Percentiles rank a stretch among this genome's conserved stretches.
Conservation (phyloP, 2,329 filamentous ascomycete genomes). For the Pseudogymnoascus sp. region DNA sequence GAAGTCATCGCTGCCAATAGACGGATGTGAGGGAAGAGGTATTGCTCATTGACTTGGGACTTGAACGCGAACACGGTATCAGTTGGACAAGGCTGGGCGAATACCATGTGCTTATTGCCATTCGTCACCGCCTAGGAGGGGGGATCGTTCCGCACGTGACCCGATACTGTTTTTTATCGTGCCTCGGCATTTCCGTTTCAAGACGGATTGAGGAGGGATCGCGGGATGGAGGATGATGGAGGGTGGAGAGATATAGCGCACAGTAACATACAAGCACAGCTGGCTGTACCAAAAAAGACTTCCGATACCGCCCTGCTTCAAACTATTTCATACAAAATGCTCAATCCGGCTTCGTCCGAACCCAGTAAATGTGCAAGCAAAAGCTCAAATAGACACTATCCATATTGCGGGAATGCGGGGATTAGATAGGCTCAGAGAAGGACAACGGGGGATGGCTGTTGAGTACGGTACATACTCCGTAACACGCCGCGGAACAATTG, state of each 20-base stretch:
- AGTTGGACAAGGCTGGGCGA: not conserved
- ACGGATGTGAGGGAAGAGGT: not conserved
- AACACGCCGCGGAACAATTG: not conserved
- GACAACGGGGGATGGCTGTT: not conserved
- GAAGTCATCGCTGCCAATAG: not conserved
- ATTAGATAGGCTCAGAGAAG: not conserved
- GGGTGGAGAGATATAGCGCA: not conserved
- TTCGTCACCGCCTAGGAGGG: not conserved
- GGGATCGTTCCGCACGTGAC: not conserved
- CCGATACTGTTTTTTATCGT: not conserved
- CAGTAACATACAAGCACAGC: not conserved
- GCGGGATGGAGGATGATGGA: not conserved
- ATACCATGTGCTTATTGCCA: constrained; percentile 1
- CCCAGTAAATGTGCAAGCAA: not conserved
- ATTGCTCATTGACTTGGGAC: not conserved
- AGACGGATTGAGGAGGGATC: not conserved
- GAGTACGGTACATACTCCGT: not conserved
- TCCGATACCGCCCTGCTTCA: not conserved
- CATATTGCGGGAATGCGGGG: constrained; percentile 5
- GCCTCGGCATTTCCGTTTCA: not conserved
- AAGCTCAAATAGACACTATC: constrained; percentile 4
- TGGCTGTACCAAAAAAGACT: not conserved
- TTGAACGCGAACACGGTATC: not conserved
- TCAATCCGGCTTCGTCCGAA: not conserved
- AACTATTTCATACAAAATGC: not conserved